phyloP scores from a whole-genome alignment of 2,329 filamentous ascomycete species.

The Fusarium nelsonii region DNA sequence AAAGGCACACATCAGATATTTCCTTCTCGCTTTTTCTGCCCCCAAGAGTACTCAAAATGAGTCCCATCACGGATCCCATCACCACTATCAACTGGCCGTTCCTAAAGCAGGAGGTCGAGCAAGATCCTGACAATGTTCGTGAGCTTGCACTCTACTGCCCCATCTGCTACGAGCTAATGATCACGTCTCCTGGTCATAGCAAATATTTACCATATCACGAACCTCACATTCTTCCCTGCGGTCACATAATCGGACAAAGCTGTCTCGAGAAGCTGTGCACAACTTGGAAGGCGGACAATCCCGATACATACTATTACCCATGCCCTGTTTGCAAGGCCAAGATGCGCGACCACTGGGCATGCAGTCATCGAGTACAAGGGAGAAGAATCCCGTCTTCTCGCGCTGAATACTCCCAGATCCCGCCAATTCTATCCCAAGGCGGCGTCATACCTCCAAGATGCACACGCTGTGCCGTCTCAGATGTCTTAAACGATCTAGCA shows the following conservation, averaged over 20 bases:
- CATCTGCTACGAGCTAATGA: not conserved
- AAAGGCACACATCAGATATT: too few relatives aligned
- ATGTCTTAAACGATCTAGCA: not conserved
- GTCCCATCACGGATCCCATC: not conserved
- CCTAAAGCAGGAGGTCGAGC: not conserved
- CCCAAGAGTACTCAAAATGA: too few relatives aligned
- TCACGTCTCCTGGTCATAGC: not conserved
- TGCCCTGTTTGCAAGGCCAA: not conserved
- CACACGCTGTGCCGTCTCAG: not conserved
- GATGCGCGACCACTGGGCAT: not conserved
- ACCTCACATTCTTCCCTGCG: not conserved
- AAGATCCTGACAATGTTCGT: not conserved
- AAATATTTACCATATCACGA: not conserved
- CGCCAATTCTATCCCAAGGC: not conserved
- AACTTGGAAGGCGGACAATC: not conserved
- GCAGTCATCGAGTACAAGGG: not conserved
- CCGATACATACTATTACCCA: not conserved
- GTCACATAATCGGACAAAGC: not conserved
- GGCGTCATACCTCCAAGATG: not conserved
- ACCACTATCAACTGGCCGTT: not conserved
- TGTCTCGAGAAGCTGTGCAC: not conserved
- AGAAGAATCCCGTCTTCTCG: not conserved
- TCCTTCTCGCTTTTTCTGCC: too few relatives aligned
- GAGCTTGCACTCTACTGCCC: not conserved
- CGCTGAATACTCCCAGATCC: not conserved